These are phyloP conservation scores for Breynia disticha DNA, from an alignment of 441 rosid genomes.

Conservation along the genomic window DNA sequence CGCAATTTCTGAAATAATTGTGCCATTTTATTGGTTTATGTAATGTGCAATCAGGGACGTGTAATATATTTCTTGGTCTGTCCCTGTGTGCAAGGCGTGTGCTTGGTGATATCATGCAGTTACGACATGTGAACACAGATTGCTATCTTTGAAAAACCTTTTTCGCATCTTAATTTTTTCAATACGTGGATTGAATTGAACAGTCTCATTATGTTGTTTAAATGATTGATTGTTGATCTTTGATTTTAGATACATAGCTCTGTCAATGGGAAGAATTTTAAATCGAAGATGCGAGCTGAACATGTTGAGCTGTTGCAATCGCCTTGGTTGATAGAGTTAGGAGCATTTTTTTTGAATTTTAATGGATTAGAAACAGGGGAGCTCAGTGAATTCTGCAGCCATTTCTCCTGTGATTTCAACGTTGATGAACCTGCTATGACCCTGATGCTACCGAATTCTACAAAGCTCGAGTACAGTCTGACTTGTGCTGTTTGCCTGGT, in stretches of 20 bases:
- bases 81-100: too few relatives aligned
- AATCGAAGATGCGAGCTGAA: constrained; percentile 66
- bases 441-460: constrained; percentile 49
- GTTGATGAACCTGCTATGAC: constrained; percentile 42
- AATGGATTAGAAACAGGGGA: constrained; percentile 35
- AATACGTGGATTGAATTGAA: background rate
- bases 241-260: constrained; percentile 65
- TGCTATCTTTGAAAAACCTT: too few relatives aligned
- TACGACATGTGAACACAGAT: too few relatives aligned
- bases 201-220: constrained; percentile 1
- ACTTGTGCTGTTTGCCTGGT: constrained; percentile 85
- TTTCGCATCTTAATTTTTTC: background rate
- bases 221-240: constrained; percentile 1
- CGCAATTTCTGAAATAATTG: too few relatives aligned
- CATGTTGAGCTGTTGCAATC: constrained; percentile 79
- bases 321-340: constrained; percentile 91
- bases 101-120: too few relatives aligned
- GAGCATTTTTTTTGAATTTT: constrained; percentile 71
- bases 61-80: too few relatives aligned
- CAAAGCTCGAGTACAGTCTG: constrained; percentile 54
- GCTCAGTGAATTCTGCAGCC: constrained; percentile 30
- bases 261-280: constrained; percentile 65
- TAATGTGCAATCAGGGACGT: too few relatives aligned
- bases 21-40: too few relatives aligned
- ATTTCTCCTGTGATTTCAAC: constrained; percentile 46